Evolutionary conservation across 352 stramenopile species (phyloP), one percentile per base, ranked within the genome.

Genomic region (Thalassiosira mediterranea): DNA sequence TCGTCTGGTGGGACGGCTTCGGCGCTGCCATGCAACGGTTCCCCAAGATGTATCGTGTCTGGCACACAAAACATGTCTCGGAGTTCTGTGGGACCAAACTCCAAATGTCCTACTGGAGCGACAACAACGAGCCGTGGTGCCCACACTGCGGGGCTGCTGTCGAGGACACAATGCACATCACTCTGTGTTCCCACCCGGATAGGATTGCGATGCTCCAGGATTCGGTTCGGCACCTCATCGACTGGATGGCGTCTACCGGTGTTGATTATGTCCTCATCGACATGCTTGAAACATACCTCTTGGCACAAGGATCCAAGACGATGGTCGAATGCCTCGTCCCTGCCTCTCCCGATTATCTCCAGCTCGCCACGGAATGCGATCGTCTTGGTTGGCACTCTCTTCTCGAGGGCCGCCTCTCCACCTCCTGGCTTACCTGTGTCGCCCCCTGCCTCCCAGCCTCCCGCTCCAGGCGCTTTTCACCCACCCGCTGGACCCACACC

Each of bases 161-260:
- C 34, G 59, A 82, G 49, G 52, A 25, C 10, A 38, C 53, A 2
- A 38, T 3, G 2, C 73, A 82, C 15, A 82, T 82, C 1, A 73
- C 60, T 10, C 32, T 42, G 11, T 82, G 73, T 17, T 17, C 0
- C 1, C 58, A 82, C 21, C 11, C 19, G 0, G 65, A 61, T 4
- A 21, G 52, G 0, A 8, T 23, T 1, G 8, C 53, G 13, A 63
- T 75, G 44, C 53, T 72, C 8, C 0, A 23, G 15, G 3, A 51
- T 15, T 49, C 65, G n/a, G 52, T 82, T 0, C n/a, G 59, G 0
- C 26, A 60, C 0, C 7, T 77, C 0, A 3, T 11, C 7, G 13
- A 42, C 1, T 82, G 51, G 34, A 38, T 76, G 26, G 10, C n/a
- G 11, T 52, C 63, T 1, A 71, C 51, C 13, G 8, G 53, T 3